These are phyloP conservation scores for Mycena kentingensis DNA, from an alignment of 768 basidiomycete genomes.

Conservation along the genomic window DNA sequence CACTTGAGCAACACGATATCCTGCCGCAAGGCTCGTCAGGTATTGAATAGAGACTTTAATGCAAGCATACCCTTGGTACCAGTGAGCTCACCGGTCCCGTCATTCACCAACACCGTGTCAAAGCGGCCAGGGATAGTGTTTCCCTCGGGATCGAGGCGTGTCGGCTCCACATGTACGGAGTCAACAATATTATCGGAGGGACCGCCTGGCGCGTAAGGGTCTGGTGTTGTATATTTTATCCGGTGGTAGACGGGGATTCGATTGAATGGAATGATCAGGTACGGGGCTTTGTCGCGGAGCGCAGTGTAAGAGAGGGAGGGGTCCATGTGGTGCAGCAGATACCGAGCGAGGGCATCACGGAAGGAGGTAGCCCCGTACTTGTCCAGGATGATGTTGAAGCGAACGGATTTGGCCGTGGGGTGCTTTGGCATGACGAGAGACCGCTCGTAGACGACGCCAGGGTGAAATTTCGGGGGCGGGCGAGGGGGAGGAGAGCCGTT, in stretches of 20 bases:
- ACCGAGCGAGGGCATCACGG: conserved; percentile 29
- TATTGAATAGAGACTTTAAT: neutral
- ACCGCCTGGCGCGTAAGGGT: neutral
- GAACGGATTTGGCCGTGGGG: conserved; percentile 27
- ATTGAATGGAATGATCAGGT: conserved; percentile 5
- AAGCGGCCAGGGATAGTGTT: neutral
- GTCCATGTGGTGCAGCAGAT: neutral
- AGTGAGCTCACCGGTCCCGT: neutral
- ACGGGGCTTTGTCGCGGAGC: too few relatives aligned
- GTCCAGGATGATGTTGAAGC: conserved; percentile 16
- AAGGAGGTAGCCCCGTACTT: conserved; percentile 35
- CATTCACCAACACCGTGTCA: neutral
- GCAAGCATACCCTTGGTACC: conserved; percentile 30
- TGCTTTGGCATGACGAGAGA: conserved; percentile 28
- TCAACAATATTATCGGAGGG: conserved; percentile 1
- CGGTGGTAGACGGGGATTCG: conserved; percentile 1
- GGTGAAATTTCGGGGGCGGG: conserved; percentile 2
- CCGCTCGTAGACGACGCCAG: conserved; percentile 13
- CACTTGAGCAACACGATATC: conserved; percentile 11
- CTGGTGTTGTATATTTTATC: neutral
- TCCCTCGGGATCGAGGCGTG: neutral
- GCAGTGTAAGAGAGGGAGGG: neutral
- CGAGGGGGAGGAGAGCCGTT: conserved; percentile 13
- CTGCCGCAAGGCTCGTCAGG: neutral
- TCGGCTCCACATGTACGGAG: conserved; percentile 22